Base-by-base conservation (phyloP, 306 rosid genomes). In the Medicago lupulina region DNA sequence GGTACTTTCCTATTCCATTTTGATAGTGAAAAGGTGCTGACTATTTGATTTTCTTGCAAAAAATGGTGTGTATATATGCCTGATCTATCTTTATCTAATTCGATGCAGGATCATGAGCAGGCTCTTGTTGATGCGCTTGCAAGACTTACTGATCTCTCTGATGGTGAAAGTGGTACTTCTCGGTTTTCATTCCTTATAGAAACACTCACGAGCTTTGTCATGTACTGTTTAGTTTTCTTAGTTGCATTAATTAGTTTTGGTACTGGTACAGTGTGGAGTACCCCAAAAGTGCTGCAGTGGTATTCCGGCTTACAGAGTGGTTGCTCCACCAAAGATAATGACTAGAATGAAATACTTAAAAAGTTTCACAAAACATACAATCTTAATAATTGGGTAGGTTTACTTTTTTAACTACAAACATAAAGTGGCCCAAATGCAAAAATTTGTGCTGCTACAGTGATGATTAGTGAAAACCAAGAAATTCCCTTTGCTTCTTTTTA, bases 111-210 rank as follows among this genome's bases (percentile, higher is more conserved):
- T 13, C 98, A 94, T 53, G 98, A 94, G 75, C 96, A 89, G 83
- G 85, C 98, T 67, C 97, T 94, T 73, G 63, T 94, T 4, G 96
- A 94, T 81, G 98, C 98, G 34, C 85, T 94, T 79, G 80, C 91
- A 46, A 94, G 85, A 85, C 87, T 93, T 18, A 76, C 77, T 10
- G 94, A 88, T 55, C 83, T 91, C 70, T 93, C 96, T 76, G 96
- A 91, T 51, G 97, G 90, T 31, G 98, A 92, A 82, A 91, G 93
- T 28, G 96, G 98, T 94, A 94, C 47, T 79, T 70, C 40, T 74
- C 53, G 11, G 59, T 81, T 81, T 63, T 41, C 40, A 39, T 43
- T 51, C 43, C 46, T 65, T 47, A 39, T 38, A 28, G 67, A 64
- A 41, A 9, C 43, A 73, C 50, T 73, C 46, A 71, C 49, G 18